Evolutionary conservation across 257 asterid species (phyloP).

Genomic region (Plantago ovata): DNA sequence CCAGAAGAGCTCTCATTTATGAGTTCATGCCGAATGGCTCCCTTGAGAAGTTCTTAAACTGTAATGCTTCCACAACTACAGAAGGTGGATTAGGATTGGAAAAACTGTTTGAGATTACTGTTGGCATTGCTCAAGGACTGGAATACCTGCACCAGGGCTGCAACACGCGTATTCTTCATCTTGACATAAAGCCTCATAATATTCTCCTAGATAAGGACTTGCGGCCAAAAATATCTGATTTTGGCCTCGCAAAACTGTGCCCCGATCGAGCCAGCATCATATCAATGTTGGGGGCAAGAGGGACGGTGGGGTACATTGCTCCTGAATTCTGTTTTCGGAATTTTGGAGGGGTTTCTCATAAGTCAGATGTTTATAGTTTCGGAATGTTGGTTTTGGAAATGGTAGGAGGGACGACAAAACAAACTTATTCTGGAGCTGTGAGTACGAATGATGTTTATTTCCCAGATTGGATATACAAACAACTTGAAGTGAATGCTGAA

Average conservation of each 20-base stretch:
- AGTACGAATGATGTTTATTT: neutral
- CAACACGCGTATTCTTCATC: constrained; percentile 32
- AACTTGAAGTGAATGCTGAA: constrained; percentile 6
- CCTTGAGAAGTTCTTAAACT: constrained; percentile 19
- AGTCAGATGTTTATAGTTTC: constrained; percentile 7
- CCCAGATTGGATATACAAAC: neutral
- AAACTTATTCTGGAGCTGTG: neutral
- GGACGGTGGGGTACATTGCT: constrained; percentile 13
- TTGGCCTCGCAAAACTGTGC: constrained; percentile 31
- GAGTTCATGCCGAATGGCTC: constrained; percentile 41
- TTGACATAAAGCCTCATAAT: constrained; percentile 41
- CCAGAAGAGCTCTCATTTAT: constrained; percentile 27
- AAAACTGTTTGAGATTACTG: constrained; percentile 28
- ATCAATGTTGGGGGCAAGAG: constrained; percentile 1
- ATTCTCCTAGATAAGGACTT: constrained; percentile 34
- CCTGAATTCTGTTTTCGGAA: constrained; percentile 22
- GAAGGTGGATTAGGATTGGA: constrained; percentile 21
- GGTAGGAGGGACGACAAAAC: neutral
- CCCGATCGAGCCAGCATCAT: constrained; percentile 1
- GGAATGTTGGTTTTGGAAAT: constrained; percentile 13
- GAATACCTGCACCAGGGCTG: constrained; percentile 38
- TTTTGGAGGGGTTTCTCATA: constrained; percentile 28
- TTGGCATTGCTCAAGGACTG: constrained; percentile 37
- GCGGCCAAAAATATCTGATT: constrained; percentile 34
- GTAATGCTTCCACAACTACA: no score